A percentile compares a stretch with the other conserved stretches of the same genome.
These are phyloP conservation scores for Beauveria brongniartii DNA, from an alignment of 2,329 filamentous ascomycete genomes.

Conservation along the genomic window DNA sequence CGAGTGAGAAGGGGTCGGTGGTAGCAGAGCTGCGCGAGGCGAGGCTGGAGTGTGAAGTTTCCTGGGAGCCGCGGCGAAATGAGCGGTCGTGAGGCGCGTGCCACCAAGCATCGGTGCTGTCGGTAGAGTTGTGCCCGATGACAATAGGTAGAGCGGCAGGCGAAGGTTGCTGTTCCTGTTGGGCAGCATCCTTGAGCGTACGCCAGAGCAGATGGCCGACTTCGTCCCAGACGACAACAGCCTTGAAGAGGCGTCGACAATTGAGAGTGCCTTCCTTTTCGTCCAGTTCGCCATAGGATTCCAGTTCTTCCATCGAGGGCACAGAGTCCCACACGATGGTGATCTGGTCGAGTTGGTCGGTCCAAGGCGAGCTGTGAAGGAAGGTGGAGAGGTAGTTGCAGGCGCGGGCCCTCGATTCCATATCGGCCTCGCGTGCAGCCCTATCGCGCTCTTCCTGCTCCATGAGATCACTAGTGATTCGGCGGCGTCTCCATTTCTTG, in stretches of 20 bases:
- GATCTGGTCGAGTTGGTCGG: constrained; percentile 25
- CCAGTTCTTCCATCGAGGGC: constrained; percentile 26
- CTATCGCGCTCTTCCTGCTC: constrained; percentile 15
- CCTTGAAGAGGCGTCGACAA: constrained; percentile 30
- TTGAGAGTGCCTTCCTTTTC: constrained; percentile 28
- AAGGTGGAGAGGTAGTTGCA: constrained; percentile 26
- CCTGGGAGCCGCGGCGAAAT: constrained; percentile 7
- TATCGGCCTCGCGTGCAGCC: constrained; percentile 23
- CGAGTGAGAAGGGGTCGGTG: neutral
- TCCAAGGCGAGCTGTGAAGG: constrained; percentile 22
- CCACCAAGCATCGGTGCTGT: constrained; percentile 3
- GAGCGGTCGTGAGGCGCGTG: neutral
- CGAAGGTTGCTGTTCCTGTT: constrained; percentile 3
- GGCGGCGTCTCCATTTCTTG: constrained; percentile 15
- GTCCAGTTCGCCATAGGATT: constrained; percentile 24
- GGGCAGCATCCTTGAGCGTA: constrained; percentile 15
- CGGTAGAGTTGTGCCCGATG: neutral
- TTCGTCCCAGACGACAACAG: constrained; percentile 30
- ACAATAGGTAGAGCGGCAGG: neutral
- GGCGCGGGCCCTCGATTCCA: constrained; percentile 23
- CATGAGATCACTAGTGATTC: constrained; percentile 10
- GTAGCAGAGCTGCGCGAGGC: neutral
- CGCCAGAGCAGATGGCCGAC: constrained; percentile 28
- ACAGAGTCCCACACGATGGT: constrained; percentile 26
- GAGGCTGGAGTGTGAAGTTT: constrained; percentile 4